Percentiles rank a stretch among this genome's conserved stretches.
phyloP scores from a whole-genome alignment of 371 early-diverging fungal species.

The Rhizopus delemar region DNA sequence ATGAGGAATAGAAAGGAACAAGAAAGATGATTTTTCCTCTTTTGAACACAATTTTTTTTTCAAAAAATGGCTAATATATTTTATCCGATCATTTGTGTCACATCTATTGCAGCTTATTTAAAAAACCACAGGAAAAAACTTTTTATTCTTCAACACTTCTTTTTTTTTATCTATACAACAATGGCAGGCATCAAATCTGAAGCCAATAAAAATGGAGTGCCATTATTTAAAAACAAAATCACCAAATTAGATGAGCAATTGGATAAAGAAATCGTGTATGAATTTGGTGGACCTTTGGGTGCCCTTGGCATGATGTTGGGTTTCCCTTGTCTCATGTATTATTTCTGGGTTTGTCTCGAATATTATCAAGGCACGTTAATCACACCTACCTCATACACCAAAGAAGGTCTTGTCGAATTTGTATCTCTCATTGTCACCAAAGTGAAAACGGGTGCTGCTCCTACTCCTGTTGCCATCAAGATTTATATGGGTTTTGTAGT shows the following conservation, averaged over 20 bases:
- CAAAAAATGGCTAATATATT: not conserved
- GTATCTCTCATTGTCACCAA: slow-evolving; percentile 46
- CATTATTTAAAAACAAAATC: slow-evolving; percentile 39
- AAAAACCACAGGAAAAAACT: not conserved
- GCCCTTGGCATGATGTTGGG: slow-evolving; percentile 70
- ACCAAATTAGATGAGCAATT: slow-evolving; percentile 52
- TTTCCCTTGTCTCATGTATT: slow-evolving; percentile 74
- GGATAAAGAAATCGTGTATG: slow-evolving; percentile 66
- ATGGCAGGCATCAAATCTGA: not conserved
- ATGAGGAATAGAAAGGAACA: no score
- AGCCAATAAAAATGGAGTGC: slow-evolving; percentile 42
- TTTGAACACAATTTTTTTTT: not conserved
- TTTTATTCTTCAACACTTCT: not conserved
- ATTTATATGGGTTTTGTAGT: slow-evolving; percentile 64
- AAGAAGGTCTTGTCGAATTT: slow-evolving; percentile 40
- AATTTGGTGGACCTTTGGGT: slow-evolving; percentile 76
- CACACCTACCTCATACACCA: slow-evolving; percentile 44
- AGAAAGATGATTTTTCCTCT: no score
- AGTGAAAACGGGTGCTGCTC: slow-evolving; percentile 49
- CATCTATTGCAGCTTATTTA: not conserved
- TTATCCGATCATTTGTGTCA: not conserved
- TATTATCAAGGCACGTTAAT: slow-evolving; percentile 63
- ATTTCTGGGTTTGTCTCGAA: slow-evolving; percentile 72
- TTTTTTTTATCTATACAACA: not conserved
- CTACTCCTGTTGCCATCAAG: slow-evolving; percentile 54